phyloP scores from a whole-genome alignment of 2,329 filamentous ascomycete species.

The Scedosporium apiospermum region DNA sequence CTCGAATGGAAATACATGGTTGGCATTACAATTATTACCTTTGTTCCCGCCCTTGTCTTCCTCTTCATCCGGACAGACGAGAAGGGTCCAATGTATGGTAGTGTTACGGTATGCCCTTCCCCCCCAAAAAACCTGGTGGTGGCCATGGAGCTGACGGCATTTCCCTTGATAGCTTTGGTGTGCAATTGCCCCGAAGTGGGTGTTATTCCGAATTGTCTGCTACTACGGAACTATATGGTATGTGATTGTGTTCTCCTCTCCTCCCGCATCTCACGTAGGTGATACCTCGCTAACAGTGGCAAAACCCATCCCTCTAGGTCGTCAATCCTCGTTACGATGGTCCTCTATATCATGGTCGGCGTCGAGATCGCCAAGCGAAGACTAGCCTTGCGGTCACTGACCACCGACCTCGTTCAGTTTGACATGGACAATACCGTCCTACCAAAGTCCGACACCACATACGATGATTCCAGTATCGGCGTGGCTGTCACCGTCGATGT shows the following conservation, averaged over 20 bases:
- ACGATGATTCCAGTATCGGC: not conserved
- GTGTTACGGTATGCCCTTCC: not conserved
- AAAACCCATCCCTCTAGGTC: not conserved
- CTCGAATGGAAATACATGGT: slow-evolving; percentile 3
- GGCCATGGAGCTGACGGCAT: not conserved
- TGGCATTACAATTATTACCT: not conserved
- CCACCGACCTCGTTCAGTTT: not conserved
- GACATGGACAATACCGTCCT: not conserved
- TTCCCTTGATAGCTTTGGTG: not conserved
- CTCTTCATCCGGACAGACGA: slow-evolving; percentile 1
- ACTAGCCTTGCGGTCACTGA: not conserved
- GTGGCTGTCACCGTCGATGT: not conserved
- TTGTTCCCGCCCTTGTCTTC: slow-evolving; percentile 1
- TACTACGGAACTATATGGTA: slow-evolving; percentile 3
- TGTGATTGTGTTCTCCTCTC: not conserved
- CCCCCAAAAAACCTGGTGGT: not conserved
- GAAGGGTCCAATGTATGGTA: slow-evolving; percentile 3
- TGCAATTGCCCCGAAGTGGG: slow-evolving; percentile 2
- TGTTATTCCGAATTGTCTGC: not conserved
- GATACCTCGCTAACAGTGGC: not conserved
- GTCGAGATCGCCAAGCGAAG: not conserved
- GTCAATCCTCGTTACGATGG: not conserved
- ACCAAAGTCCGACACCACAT: not conserved
- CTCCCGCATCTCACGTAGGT: not conserved
- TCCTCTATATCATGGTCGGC: not conserved